Evolutionary conservation across 208 protist genomes (phyloP).

Genomic region (Wallacemonas sp.): DNA sequence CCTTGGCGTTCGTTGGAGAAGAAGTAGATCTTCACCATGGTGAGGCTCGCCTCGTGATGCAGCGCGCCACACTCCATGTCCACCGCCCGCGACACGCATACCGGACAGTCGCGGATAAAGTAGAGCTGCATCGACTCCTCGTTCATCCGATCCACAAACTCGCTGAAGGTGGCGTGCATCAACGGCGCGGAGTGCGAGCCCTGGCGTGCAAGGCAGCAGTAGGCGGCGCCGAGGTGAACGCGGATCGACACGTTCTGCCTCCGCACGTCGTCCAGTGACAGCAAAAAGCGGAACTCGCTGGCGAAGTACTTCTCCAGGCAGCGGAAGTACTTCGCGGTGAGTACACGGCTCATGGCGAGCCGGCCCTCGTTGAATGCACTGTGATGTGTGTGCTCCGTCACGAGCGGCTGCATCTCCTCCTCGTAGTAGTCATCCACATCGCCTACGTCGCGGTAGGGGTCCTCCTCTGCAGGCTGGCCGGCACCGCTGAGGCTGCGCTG

Average conservation of each 20-base stretch:
- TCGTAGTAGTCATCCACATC: constrained; percentile 47
- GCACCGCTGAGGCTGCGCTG: not conserved
- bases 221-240: constrained; percentile 77
- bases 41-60: constrained; percentile 61
- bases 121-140: constrained; percentile 87
- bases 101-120: constrained; percentile 79
- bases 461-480: constrained; percentile 1
- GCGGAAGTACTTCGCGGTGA: constrained; percentile 63
- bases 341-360: constrained; percentile 70
- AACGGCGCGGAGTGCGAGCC: constrained; percentile 76
- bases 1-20: constrained; percentile 84
- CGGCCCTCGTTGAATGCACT: constrained; percentile 26
- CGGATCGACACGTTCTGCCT: constrained; percentile 71
- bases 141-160: constrained; percentile 86
- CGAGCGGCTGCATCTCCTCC: constrained; percentile 51
- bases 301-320: constrained; percentile 73
- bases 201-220: constrained; percentile 77
- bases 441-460: constrained; percentile 26
- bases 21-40: constrained; percentile 79
- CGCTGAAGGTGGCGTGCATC: constrained; percentile 73
- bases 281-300: constrained; percentile 61
- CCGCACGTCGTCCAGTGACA: constrained; percentile 70
- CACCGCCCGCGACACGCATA: constrained; percentile 77
- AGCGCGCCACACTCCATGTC: constrained; percentile 71
- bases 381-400: constrained; percentile 26